Percentiles rank a stretch among this genome's conserved stretches.
phyloP scores from a whole-genome alignment of 2,329 filamentous ascomycete genomes.

The Penicillium sp. region DNA sequence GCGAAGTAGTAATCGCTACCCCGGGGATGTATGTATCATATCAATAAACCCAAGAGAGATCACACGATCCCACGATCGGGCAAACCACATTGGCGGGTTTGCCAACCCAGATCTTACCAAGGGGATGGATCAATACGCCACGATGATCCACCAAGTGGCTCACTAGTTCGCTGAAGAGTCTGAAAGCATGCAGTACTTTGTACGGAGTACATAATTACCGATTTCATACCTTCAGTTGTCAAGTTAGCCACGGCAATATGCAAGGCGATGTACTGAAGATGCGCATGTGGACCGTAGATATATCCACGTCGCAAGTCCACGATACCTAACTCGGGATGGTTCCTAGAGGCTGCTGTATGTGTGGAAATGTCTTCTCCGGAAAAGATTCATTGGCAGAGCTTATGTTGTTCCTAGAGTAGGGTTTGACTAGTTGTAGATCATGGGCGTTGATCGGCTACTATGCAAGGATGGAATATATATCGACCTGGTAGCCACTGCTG shows the following conservation, averaged over 20 bases:
- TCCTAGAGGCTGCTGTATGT: neutral
- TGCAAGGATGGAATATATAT: slow-evolving; percentile 16
- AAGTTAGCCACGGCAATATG: neutral
- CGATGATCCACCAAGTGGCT: neutral
- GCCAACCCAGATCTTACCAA: neutral
- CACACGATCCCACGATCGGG: no score
- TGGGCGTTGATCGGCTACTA: slow-evolving; percentile 5
- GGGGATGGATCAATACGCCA: neutral
- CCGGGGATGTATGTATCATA: no score
- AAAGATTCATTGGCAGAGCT: neutral
- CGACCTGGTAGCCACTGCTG: neutral
- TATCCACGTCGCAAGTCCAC: no score
- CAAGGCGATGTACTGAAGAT: neutral
- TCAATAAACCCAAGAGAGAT: no score
- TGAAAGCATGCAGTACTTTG: neutral
- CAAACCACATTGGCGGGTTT: no score
- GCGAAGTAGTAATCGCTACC: no score
- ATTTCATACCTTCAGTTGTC: neutral
- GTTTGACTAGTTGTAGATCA: slow-evolving; percentile 3
- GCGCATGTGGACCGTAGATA: neutral
- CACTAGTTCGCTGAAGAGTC: neutral
- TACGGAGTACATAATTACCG: neutral
- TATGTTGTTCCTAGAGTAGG: neutral
- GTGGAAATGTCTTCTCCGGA: neutral
- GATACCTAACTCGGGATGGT: neutral